Base-by-base conservation (phyloP, 163 green algal genomes). In the Dunaliella salina region DNA sequence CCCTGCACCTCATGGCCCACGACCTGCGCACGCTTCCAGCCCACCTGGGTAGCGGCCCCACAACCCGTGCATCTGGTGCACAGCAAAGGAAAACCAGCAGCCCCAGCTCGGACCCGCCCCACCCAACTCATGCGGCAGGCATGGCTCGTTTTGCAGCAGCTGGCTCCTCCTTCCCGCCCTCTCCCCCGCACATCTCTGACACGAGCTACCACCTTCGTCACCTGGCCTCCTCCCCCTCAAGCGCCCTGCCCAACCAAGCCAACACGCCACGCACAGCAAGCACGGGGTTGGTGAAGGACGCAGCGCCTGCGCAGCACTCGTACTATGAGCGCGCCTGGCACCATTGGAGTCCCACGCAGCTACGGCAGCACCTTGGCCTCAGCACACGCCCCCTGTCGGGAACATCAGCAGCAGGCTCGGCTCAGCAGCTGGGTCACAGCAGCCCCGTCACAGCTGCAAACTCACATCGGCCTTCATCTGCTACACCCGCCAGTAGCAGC, bases 11-110 rank as follows among this genome's bases (percentile, higher is more conserved):
- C 45, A 33, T 88, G n/a, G 79, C 88, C 40, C 83, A 93, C 80
- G 67, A 90, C 85, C 80, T 91, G 45, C 86, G 90, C 30, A 86
- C 86, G 32, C 82, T 90, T 80, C 87, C 89, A 59, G 67, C 85
- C 69, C 83, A 90, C 87, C 90, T 75, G 4, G 63, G 63, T 29
- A 75, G 63, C 11, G 22, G 63, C 1, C 11, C 63, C 63, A 26
- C 22, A 26, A 75, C 13, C 1, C 63, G 24, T 29, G 24, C 22
- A 1, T 75, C 8, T 12, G 63, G 22, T 26, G 11, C 63, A 29
- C 63, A 15, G 15, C n/a, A 50, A 50, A 50, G 40, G 4, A 50
- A 50, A 50, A 8, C 40, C 40, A 50, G 40, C 40, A 50, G 40
- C 40, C 40, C 40, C 3, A 50, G 40, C 40, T 75, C 63, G 57